These are phyloP conservation scores for Amanita inopinata DNA, from an alignment of 768 basidiomycete species.

Conservation along the genomic window DNA sequence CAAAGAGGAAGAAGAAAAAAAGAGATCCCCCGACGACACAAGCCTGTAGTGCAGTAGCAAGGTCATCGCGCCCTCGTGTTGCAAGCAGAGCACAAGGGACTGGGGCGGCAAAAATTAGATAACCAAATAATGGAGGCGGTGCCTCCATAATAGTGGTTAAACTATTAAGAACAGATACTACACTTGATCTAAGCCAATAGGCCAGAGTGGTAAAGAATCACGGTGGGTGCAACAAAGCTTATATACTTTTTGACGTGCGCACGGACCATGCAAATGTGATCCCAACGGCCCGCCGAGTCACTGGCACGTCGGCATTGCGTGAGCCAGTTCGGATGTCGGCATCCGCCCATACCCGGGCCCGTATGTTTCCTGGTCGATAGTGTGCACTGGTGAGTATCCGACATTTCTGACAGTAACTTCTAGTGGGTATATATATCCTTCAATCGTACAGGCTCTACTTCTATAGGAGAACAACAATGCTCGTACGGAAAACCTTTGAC, in stretches of 20 bases:
- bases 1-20: constrained; percentile 12
- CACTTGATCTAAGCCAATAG: constrained; percentile 97
- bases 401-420: no score
- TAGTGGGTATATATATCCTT: no score
- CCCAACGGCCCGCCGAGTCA: neutral
- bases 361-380: no score
- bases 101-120: constrained; percentile 45
- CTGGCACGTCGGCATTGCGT: neutral
- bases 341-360: neutral
- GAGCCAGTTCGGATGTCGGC: neutral
- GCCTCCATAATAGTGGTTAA: constrained; percentile 57
- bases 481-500: no score
- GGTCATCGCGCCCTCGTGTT: constrained; percentile 30
- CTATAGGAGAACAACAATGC: no score
- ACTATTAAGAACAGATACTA: constrained; percentile 94
- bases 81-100: constrained; percentile 32
- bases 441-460: no score
- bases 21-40: constrained; percentile 31
- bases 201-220: constrained; percentile 71
- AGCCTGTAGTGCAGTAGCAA: constrained; percentile 16
- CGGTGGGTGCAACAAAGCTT: constrained; percentile 11
- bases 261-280: constrained; percentile 24
- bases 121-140: constrained; percentile 43
- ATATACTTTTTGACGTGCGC: constrained; percentile 21
- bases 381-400: no score